phyloP scores from a whole-genome alignment of 805 yeast genomes.

The Hanseniaspora guilliermondii region DNA sequence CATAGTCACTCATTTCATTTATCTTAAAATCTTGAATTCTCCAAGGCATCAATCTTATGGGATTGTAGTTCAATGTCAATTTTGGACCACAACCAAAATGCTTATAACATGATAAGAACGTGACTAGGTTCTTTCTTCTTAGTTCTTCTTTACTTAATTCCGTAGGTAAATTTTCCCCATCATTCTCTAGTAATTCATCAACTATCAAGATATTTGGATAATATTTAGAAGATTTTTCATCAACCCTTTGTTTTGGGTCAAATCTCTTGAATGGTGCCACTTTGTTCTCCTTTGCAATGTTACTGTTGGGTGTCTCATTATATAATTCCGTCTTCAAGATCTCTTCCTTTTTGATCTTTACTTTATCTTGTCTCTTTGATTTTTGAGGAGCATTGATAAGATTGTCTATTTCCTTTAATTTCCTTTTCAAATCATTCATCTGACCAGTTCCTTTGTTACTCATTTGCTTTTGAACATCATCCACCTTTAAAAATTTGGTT shows the following conservation, averaged over 20 bases:
- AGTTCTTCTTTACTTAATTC: background rate
- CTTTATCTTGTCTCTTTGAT: background rate
- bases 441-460: no score
- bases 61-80: constrained; percentile 3
- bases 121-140: background rate
- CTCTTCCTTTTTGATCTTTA: background rate
- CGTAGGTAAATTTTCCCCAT: background rate
- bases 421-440: background rate
- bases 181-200: background rate
- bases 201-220: background rate
- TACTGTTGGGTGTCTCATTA: background rate
- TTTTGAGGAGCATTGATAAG: background rate
- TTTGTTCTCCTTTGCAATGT: background rate
- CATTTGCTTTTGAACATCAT: background rate
- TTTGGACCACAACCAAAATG: background rate
- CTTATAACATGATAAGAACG: background rate
- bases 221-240: background rate
- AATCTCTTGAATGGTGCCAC: background rate
- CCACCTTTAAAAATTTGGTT: background rate
- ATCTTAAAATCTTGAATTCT: constrained; percentile 11
- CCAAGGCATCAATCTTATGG: constrained; percentile 12
- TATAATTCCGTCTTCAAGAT: background rate
- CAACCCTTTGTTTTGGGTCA: background rate
- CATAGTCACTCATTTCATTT: constrained; percentile 6
- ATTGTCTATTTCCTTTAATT: background rate